Evolutionary conservation across 805 yeast species (phyloP).

Genomic region (Brettanomyces bruxellensis): DNA sequence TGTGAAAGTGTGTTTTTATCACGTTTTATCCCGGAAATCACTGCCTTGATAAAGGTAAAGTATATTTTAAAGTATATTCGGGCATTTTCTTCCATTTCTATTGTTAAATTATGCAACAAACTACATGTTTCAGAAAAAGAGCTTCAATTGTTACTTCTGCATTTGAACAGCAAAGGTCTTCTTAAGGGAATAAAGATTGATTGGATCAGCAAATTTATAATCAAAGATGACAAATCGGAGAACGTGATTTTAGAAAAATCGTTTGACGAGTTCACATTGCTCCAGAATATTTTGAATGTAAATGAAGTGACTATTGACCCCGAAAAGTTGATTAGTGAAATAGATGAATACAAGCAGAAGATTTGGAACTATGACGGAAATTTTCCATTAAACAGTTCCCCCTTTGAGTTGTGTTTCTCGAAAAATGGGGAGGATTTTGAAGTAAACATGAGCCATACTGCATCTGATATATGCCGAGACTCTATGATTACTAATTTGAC

Average conservation of each 20-base stretch:
- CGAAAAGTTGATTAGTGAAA: slow-evolving; percentile 5
- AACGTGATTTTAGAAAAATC: slow-evolving; percentile 4
- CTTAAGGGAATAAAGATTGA: slow-evolving; percentile 18
- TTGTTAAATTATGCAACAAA: slow-evolving; percentile 11
- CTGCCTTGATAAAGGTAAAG: slow-evolving; percentile 17
- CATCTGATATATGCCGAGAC: background rate
- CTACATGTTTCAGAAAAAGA: slow-evolving; percentile 12
- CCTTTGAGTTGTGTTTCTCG: background rate
- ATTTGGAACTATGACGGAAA: background rate
- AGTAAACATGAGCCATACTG: background rate
- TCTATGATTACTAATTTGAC: background rate
- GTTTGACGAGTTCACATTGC: slow-evolving; percentile 5
- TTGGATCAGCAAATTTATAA: slow-evolving; percentile 12
- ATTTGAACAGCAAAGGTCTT: slow-evolving; percentile 17
- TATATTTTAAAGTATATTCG: slow-evolving; percentile 15
- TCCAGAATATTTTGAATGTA: slow-evolving; percentile 8
- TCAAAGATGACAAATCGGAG: slow-evolving; percentile 1
- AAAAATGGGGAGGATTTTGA: background rate
- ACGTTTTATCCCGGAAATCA: slow-evolving; percentile 17
- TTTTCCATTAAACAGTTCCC: background rate
- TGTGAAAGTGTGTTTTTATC: slow-evolving; percentile 9
- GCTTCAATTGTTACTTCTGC: slow-evolving; percentile 17
- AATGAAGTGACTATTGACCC: slow-evolving; percentile 4
- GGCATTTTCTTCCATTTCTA: slow-evolving; percentile 15
- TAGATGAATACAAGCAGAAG: background rate